Percentiles rank a stretch among this genome's conserved stretches.
phyloP scores from a whole-genome alignment of 345 rosid genomes.

The Ceriops decandra region DNA sequence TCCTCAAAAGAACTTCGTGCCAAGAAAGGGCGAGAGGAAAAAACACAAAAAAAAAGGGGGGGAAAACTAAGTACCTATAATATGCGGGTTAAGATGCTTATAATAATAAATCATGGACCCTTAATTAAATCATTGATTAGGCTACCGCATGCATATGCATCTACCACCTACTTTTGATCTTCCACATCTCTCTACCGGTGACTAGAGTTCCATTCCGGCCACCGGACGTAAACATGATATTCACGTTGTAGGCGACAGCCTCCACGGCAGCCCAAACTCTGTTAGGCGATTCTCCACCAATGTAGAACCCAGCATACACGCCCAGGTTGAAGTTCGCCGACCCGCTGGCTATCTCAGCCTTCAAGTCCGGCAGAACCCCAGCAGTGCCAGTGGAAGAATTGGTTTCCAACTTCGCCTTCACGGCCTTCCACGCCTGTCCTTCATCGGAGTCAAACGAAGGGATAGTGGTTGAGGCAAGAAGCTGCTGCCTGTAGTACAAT shows the following conservation, averaged over 20 bases:
- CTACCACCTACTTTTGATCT: too few relatives aligned
- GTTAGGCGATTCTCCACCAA: not conserved
- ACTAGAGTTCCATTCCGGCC: not conserved
- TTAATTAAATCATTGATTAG: too few relatives aligned
- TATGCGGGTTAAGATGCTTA: too few relatives aligned
- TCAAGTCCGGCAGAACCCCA: too few relatives aligned
- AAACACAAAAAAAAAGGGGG: too few relatives aligned
- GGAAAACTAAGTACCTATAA: too few relatives aligned
- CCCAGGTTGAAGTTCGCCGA: not conserved
- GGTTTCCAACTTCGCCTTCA: not conserved
- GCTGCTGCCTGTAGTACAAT: not conserved
- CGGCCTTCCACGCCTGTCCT: not conserved
- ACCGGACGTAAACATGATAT: not conserved
- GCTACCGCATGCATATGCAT: too few relatives aligned
- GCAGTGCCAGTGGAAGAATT: not conserved
- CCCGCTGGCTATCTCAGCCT: not conserved
- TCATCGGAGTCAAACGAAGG: not conserved
- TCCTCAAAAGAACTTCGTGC: too few relatives aligned
- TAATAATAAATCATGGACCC: too few relatives aligned
- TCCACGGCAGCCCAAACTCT: not conserved
- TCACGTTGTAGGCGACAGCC: not conserved
- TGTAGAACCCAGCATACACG: not conserved
- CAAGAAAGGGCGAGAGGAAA: too few relatives aligned
- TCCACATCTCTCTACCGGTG: too few relatives aligned
- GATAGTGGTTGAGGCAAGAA: not conserved